These are phyloP conservation scores for Coemansia sp. DNA, from an alignment of 192 early-diverging fungal species.

Conservation along the genomic window DNA sequence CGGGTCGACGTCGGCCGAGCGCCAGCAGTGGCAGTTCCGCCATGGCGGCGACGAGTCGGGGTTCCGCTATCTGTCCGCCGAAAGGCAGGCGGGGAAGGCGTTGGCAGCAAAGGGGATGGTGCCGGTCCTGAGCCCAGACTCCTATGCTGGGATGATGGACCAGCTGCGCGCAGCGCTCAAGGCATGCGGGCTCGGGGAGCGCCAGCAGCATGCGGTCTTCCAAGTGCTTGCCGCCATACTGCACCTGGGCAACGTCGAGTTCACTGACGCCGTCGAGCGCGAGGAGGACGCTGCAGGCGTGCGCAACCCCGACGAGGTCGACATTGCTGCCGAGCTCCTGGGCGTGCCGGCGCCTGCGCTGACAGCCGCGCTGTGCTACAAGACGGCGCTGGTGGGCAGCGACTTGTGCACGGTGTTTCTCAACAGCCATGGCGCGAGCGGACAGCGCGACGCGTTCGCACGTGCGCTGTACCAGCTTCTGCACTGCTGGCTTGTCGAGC, in stretches of 20 bases:
- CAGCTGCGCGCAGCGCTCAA: constrained; percentile 66
- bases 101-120: not conserved
- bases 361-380: constrained; percentile 75
- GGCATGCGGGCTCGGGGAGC: constrained; percentile 64
- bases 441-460: constrained; percentile 83
- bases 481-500: constrained; percentile 90
- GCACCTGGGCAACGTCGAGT: constrained; percentile 89
- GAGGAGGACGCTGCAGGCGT: constrained; percentile 74
- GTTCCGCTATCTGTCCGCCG: constrained; percentile 58
- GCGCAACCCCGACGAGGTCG: constrained; percentile 73
- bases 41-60: constrained; percentile 54
- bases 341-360: constrained; percentile 69
- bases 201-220: constrained; percentile 78
- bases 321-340: constrained; percentile 79
- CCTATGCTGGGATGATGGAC: constrained; percentile 56
- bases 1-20: constrained; percentile 77
- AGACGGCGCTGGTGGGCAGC: constrained; percentile 77
- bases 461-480: constrained; percentile 84
- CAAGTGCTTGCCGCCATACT: constrained; percentile 86
- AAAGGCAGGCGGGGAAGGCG: constrained; percentile 5
- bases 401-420: constrained; percentile 92
- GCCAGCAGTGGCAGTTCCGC: constrained; percentile 62
- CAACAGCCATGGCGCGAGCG: constrained; percentile 71
- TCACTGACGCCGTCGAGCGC: constrained; percentile 64
- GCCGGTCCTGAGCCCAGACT: constrained; percentile 41